A percentile compares a stretch with the other conserved stretches of the same genome.
These are phyloP conservation scores for Thraustochytrium aureum DNA, from an alignment of 352 stramenopile species.

Conservation along the genomic window DNA sequence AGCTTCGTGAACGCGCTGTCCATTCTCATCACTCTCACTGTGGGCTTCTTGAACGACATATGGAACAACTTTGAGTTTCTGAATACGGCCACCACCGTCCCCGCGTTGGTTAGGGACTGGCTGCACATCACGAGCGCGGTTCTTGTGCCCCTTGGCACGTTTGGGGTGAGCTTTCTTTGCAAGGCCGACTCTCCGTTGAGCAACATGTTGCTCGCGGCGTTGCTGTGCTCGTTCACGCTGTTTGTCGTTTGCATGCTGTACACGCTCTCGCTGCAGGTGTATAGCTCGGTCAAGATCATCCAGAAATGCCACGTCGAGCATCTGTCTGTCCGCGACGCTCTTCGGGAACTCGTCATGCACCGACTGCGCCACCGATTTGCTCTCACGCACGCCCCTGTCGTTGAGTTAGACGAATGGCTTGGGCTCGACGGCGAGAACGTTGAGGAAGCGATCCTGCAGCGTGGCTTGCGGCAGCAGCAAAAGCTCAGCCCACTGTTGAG, in stretches of 20 bases:
- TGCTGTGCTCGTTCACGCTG: slow-evolving; percentile 15
- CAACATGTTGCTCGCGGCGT: slow-evolving; percentile 27
- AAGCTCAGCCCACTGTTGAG: not conserved
- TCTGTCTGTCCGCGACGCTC: not conserved
- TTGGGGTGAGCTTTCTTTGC: slow-evolving; percentile 38
- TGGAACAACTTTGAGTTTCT: slow-evolving; percentile 55
- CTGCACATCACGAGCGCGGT: slow-evolving; percentile 4
- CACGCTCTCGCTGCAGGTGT: slow-evolving; percentile 36
- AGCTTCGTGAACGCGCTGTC: slow-evolving; percentile 35
- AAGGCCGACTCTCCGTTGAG: not conserved
- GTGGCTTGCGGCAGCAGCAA: not conserved
- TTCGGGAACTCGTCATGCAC: slow-evolving; percentile 6
- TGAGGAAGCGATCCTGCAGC: not conserved
- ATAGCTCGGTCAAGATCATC: slow-evolving; percentile 40
- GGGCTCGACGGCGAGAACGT: not conserved
- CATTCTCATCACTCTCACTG: slow-evolving; percentile 21
- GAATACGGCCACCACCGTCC: slow-evolving; percentile 18
- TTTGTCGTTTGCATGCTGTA: slow-evolving; percentile 36
- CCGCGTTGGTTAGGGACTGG: slow-evolving; percentile 9
- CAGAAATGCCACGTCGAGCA: not conserved
- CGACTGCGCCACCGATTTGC: slow-evolving; percentile 21
- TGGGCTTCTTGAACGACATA: slow-evolving; percentile 44
- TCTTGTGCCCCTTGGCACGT: slow-evolving; percentile 35
- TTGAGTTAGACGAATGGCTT: not conserved
- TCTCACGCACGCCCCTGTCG: not conserved